A percentile compares a stretch with the other conserved stretches of the same genome.
Conservation (phyloP, 2,329 filamentous ascomycete species). For the Microcyclospora tardicrescens region DNA sequence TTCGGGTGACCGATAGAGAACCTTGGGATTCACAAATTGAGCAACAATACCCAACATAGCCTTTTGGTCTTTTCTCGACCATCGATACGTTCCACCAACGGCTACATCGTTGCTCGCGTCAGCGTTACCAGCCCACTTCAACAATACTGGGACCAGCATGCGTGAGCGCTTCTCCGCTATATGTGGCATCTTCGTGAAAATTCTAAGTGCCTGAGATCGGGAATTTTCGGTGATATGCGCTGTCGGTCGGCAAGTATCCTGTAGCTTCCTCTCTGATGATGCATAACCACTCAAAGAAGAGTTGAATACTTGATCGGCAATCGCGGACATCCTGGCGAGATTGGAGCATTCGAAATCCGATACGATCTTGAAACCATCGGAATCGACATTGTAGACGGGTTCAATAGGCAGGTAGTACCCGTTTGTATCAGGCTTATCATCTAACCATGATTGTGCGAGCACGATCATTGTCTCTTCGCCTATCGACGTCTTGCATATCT, state of each 20-base stretch:
- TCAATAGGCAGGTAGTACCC: conserved; percentile 1
- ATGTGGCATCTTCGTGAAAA: conserved; percentile 58
- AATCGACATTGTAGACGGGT: conserved; percentile 9
- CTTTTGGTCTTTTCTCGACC: conserved; percentile 72
- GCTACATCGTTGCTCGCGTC: conserved; percentile 21
- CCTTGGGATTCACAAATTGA: conserved; percentile 74
- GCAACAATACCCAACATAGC: conserved; percentile 68
- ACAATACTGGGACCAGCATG: conserved; percentile 69
- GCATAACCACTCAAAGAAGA: conserved; percentile 30
- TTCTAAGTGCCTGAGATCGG: conserved; percentile 64
- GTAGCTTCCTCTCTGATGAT: conserved; percentile 8
- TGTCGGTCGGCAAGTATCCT: conserved; percentile 5
- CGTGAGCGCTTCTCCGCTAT: conserved; percentile 80
- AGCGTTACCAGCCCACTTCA: conserved; percentile 59
- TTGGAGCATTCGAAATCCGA: conserved; percentile 83
- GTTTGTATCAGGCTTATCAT: conserved; percentile 27
- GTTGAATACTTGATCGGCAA: conserved; percentile 40
- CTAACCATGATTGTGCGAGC: conserved; percentile 67
- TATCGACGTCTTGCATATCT: conserved; percentile 54
- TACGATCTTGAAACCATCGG: conserved; percentile 25
- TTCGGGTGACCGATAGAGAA: conserved; percentile 62
- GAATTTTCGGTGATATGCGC: conserved; percentile 10
- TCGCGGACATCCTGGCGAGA: conserved; percentile 44
- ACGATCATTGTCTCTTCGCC: conserved; percentile 62
- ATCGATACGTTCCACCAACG: conserved; percentile 25